phyloP scores from a whole-genome alignment of 352 stramenopile species.

The Phytophthora syringae region DNA sequence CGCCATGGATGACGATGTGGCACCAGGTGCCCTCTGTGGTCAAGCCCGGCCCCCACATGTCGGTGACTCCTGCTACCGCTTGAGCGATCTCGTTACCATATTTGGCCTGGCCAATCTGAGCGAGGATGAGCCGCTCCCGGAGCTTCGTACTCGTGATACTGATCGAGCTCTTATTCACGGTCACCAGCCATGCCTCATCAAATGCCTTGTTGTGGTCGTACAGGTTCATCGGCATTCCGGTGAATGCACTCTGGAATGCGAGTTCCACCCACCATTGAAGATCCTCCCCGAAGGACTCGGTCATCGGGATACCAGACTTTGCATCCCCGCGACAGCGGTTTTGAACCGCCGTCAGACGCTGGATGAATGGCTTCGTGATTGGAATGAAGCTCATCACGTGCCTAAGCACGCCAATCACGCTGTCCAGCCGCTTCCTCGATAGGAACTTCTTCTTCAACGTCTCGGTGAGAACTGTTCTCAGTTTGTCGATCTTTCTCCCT shows the following conservation, averaged over 20 bases:
- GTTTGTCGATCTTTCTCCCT: slow-evolving; percentile 1
- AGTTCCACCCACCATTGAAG: slow-evolving; percentile 1
- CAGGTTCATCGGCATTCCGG: slow-evolving; percentile 2
- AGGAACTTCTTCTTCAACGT: neutral
- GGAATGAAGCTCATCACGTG: slow-evolving; percentile 19
- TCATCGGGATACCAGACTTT: slow-evolving; percentile 1
- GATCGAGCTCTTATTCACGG: neutral
- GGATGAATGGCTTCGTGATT: slow-evolving; percentile 16
- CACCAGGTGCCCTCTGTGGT: neutral
- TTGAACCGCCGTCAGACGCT: neutral
- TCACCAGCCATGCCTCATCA: neutral
- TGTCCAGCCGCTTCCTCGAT: slow-evolving; percentile 1
- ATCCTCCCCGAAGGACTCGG: slow-evolving; percentile 4
- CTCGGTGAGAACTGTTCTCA: neutral
- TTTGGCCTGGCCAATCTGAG: neutral
- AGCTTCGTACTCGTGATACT: neutral
- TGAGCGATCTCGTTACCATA: neutral
- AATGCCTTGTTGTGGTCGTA: neutral
- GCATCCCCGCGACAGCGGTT: neutral
- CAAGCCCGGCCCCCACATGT: neutral
- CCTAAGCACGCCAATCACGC: neutral
- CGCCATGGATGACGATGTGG: neutral
- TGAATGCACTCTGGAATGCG: slow-evolving; percentile 9
- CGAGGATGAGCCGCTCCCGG: neutral
- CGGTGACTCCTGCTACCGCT: neutral